Evolutionary conservation across 2,329 filamentous ascomycete genomes (phyloP).

Genomic region (Hymenoscyphus infarciens): DNA sequence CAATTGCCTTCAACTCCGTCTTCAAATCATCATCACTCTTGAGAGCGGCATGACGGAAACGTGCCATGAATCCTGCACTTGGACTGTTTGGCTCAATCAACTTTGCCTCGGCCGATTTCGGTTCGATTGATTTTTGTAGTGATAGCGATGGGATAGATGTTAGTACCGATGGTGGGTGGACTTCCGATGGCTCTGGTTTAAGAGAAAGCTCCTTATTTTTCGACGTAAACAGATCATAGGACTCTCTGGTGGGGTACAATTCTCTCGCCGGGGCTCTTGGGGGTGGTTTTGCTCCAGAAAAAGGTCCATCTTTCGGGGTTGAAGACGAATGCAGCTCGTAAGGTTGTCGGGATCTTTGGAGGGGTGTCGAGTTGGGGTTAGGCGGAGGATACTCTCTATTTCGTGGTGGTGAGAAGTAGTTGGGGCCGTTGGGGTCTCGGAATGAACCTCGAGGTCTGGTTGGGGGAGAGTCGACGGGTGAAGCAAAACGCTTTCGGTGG

Average conservation of each 20-base stretch:
- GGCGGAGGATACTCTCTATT: neutral
- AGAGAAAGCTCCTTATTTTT: neutral
- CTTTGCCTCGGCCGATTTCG: neutral
- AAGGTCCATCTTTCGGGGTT: neutral
- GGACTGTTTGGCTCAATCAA: neutral
- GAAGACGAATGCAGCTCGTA: neutral
- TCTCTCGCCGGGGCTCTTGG: neutral
- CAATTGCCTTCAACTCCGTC: neutral
- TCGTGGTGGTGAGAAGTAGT: neutral
- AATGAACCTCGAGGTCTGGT: neutral
- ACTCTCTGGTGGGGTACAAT: neutral
- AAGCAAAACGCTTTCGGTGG: neutral
- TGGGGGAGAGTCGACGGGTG: neutral
- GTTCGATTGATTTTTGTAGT: neutral
- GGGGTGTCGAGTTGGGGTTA: neutral
- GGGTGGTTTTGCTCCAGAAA: constrained; percentile 2
- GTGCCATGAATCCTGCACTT: neutral
- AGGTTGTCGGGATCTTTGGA: neutral
- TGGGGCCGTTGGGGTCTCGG: neutral
- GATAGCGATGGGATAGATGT: neutral
- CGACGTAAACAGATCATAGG: neutral
- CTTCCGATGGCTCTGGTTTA: neutral
- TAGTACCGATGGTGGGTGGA: neutral
- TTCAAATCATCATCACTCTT: constrained; percentile 3
- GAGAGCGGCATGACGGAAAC: neutral